Conservation (phyloP, 192 early-diverging fungal genomes). For the Coemansia erecta region DNA sequence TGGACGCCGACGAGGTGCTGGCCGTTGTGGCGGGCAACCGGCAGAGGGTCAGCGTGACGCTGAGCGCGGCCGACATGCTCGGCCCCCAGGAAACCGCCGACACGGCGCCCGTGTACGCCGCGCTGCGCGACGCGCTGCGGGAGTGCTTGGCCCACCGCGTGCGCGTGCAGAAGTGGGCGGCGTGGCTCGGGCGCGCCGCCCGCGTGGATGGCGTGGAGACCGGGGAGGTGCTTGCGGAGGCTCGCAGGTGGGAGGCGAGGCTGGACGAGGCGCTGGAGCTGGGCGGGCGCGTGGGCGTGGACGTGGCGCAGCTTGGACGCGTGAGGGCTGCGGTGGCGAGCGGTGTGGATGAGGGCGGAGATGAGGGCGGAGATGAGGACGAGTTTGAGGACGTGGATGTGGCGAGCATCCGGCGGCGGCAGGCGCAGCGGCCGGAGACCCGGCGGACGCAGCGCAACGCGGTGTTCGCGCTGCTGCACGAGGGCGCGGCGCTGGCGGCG, state of each 20-base stretch:
- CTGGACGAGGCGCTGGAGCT: background rate
- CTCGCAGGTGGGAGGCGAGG: background rate
- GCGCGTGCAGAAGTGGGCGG: conserved; percentile 54
- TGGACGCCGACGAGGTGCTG: conserved; percentile 4
- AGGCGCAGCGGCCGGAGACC: background rate
- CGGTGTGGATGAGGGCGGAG: too few relatives aligned
- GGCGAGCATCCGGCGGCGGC: background rate
- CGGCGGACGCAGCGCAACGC: conserved; percentile 11
- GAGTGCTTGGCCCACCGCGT: conserved; percentile 52
- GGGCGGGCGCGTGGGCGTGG: too few relatives aligned
- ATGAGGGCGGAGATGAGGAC: conserved; percentile 7
- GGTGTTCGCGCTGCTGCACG: conserved; percentile 35
- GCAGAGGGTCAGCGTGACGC: conserved; percentile 57
- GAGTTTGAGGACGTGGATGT: conserved; percentile 41
- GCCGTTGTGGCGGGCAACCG: conserved; percentile 52
- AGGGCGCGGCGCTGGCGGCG: conserved; percentile 6
- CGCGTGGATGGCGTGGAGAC: conserved; percentile 34
- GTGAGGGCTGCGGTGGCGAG: too few relatives aligned
- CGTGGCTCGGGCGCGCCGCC: conserved; percentile 24
- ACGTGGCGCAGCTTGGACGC: too few relatives aligned
- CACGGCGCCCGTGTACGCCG: conserved; percentile 46
- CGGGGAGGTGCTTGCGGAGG: conserved; percentile 28
- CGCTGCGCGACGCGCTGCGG: conserved; percentile 58
- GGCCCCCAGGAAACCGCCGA: conserved; percentile 56
- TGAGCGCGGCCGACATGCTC: conserved; percentile 53